Conservation (phyloP, 371 early-diverging fungal genomes). For the Syncephalastrum monosporum region DNA sequence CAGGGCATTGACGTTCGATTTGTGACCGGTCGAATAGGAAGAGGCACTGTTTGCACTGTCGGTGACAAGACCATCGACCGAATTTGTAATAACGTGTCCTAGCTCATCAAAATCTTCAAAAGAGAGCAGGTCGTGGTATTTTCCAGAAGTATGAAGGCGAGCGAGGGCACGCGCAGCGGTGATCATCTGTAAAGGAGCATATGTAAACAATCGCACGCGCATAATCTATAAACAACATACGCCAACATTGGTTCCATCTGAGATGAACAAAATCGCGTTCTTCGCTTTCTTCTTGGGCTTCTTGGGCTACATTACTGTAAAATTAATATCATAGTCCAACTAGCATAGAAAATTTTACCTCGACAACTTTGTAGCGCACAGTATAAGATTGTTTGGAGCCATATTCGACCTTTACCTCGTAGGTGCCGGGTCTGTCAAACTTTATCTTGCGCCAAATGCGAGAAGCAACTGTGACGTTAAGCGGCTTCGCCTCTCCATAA, state of each 20-base stretch:
- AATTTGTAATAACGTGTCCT: constrained; percentile 71
- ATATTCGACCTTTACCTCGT: constrained; percentile 47
- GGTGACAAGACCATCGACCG: constrained; percentile 70
- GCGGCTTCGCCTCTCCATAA: constrained; percentile 33
- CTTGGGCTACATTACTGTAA: constrained; percentile 28
- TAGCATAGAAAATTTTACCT: constrained; percentile 12
- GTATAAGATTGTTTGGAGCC: constrained; percentile 33
- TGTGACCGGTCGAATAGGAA: constrained; percentile 71
- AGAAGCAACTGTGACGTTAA: constrained; percentile 53
- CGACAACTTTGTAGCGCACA: constrained; percentile 34
- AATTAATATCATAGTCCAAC: no score
- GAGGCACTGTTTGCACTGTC: constrained; percentile 80
- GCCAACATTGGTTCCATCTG: constrained; percentile 69
- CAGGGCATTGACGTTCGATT: constrained; percentile 58
- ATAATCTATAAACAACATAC: constrained; percentile 19
- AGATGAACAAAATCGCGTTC: constrained; percentile 73
- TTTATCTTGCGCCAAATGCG: constrained; percentile 58
- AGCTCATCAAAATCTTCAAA: constrained; percentile 66
- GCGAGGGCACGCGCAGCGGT: constrained; percentile 61
- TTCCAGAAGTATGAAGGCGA: constrained; percentile 55
- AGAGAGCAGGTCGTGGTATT: constrained; percentile 55
- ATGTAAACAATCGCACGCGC: neutral
- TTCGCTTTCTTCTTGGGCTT: constrained; percentile 64
- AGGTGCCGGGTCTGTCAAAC: constrained; percentile 58
- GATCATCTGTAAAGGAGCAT: constrained; percentile 38